Base-by-base conservation (phyloP, 1,284 basidiomycete genomes). In the Ceratobasidium papillatum region DNA sequence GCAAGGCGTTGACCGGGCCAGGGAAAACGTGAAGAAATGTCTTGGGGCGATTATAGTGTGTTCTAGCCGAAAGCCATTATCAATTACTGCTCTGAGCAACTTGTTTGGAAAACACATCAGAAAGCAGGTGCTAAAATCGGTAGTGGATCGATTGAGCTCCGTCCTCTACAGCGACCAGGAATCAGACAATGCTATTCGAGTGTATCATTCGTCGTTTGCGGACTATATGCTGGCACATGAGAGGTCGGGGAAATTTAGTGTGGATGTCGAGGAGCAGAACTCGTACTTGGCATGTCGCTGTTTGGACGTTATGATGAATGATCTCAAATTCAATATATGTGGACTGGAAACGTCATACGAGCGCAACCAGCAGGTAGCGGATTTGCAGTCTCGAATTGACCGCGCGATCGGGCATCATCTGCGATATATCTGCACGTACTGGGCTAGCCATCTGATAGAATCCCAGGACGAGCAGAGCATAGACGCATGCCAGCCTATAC, bases 261-360 rank as follows among this genome's bases (percentile, higher is more conserved):
- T 74, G 4, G 63, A 66, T 17, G 3, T 59, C 3, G 27, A 4
- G 22, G n/a, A 58, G 19, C 52, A 36, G 25, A 64, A 74, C 32
- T 30, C 43, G n/a, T 25, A 38, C 2, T 34, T 66, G 3, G 64
- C 51, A 1, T n/a, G 17, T 1, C 3, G 64, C 32, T 66, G 64
- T 22, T 11, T 66, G n/a, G 14, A 38, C 34, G 36, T 17, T n/a
- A 52, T 66, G 64, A 38, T 8, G 9, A 22, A 1, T 12, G 49
- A 66, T 14, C 64, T 66, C 2, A 52, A 36, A 27, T 66, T 66
- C 34, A 66, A 66, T 41, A 66, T 66, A 34, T 66, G 64, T n/a
- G 64, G 64, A 14, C 34, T 66, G 22, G 64, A 66, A 49, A 25
- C 64, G 22, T 66, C 64, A 14, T 49, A 66, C 22, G 27, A 27